Evolutionary conservation across 2,329 filamentous ascomycete genomes (phyloP).

Genomic region (Pseudogymnoascus pannorum): DNA sequence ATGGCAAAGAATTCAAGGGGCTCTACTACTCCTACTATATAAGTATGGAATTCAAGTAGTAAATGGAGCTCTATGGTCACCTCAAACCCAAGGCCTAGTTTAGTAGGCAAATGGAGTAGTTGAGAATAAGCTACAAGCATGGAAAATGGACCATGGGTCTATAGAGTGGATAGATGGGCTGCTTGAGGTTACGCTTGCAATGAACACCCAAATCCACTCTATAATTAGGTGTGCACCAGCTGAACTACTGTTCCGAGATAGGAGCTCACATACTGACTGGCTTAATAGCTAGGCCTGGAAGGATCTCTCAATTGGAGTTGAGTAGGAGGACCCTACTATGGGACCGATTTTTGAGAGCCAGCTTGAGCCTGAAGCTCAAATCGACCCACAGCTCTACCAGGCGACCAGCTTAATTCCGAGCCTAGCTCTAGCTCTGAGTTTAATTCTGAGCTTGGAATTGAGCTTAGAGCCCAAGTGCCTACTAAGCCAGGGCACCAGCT

Average conservation of each 20-base stretch:
- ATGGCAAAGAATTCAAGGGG: conserved; percentile 18
- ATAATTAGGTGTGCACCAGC: conserved; percentile 3
- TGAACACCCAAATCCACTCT: conserved; percentile 13
- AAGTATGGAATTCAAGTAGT: conserved; percentile 15
- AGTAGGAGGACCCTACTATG: no score
- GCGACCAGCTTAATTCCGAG: no score
- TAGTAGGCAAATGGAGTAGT: conserved; percentile 19
- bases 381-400: no score
- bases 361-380: no score
- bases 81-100: conserved; percentile 18
- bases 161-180: conserved; percentile 9
- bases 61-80: conserved; percentile 14
- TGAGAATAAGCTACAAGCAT: conserved; percentile 13
- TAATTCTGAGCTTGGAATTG: no score
- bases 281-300: neutral
- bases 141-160: conserved; percentile 13
- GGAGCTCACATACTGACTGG: neutral
- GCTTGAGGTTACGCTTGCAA: conserved; percentile 3
- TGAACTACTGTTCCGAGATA: neutral
- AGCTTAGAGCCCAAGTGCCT: no score
- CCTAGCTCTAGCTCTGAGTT: no score
- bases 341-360: no score
- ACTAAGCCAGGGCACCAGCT: neutral
- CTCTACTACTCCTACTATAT: conserved; percentile 11
- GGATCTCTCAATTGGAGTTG: neutral